Evolutionary conservation across 495 filamentous ascomycete species (phyloP).

Genomic region (Lasiosphaeria ovina): DNA sequence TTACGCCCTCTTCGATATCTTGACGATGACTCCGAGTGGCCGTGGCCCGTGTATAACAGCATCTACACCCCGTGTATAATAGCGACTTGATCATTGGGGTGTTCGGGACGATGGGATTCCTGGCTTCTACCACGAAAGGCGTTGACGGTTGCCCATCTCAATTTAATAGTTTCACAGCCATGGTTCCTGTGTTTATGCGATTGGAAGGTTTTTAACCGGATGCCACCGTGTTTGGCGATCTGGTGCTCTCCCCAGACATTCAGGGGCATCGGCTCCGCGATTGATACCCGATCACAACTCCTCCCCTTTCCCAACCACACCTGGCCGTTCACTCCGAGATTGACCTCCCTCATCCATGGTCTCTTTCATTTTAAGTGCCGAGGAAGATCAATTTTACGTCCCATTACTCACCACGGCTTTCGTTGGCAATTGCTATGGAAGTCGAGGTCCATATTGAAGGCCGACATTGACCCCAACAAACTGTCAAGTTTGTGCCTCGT

Average conservation of each 20-base stretch:
- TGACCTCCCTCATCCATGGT: constrained; percentile 5
- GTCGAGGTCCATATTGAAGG: constrained; percentile 13
- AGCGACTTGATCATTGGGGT: constrained; percentile 11
- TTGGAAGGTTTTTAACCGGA: no score
- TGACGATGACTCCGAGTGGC: neutral
- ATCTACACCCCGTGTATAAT: constrained; percentile 20
- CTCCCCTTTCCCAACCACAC: neutral
- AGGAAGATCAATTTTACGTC: constrained; percentile 10
- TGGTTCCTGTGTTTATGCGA: neutral
- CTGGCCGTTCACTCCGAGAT: constrained; percentile 4
- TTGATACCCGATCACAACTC: neutral
- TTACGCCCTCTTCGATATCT: neutral
- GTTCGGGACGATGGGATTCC: constrained; percentile 6
- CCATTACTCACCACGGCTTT: constrained; percentile 17
- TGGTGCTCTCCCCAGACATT: no score
- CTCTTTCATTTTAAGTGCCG: constrained; percentile 3
- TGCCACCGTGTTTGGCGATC: neutral
- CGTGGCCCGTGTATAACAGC: neutral
- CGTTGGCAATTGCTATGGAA: constrained; percentile 16
- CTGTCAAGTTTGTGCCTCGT: no score
- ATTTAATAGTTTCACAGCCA: constrained; percentile 5
- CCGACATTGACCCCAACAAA: neutral
- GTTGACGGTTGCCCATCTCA: constrained; percentile 23
- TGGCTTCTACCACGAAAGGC: constrained; percentile 17
- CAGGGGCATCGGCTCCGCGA: neutral